A percentile compares a stretch with the other conserved stretches of the same genome.
phyloP scores from a whole-genome alignment of 1,284 basidiomycete genomes.

The Ganoderma resinaceum region DNA sequence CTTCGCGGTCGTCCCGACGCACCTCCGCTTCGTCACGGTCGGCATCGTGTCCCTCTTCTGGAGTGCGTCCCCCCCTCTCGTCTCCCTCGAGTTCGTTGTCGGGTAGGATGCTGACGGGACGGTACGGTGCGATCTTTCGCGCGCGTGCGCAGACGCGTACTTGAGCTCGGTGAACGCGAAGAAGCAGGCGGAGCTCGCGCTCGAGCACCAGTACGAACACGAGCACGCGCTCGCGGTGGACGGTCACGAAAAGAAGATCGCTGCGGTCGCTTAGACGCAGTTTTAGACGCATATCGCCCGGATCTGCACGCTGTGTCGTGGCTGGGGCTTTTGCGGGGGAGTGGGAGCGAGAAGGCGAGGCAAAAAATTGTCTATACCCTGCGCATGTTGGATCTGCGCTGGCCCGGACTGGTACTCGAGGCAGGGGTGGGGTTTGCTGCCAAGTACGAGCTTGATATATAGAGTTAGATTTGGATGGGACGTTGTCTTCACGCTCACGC shows the following conservation, averaged over 20 bases:
- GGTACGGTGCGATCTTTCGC: slow-evolving; percentile 5
- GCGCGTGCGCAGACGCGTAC: slow-evolving; percentile 48
- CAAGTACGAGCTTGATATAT: neutral
- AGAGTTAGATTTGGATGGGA: neutral
- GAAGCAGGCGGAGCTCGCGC: slow-evolving; percentile 20
- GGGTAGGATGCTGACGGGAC: slow-evolving; percentile 24
- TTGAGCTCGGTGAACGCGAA: slow-evolving; percentile 52
- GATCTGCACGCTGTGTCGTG: neutral
- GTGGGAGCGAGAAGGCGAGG: neutral
- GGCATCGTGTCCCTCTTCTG: slow-evolving; percentile 86
- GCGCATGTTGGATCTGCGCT: neutral
- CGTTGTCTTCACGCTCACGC: neutral
- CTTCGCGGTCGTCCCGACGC: slow-evolving; percentile 80
- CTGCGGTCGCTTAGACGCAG: neutral
- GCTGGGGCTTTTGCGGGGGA: neutral
- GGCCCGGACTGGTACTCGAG: neutral
- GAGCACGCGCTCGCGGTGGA: neutral
- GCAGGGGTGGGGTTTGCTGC: neutral
- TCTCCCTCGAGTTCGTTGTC: slow-evolving; percentile 3
- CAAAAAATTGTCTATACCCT: neutral
- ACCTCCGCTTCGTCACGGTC: slow-evolving; percentile 80
- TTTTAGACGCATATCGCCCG: too few species aligned
- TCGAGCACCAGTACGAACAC: slow-evolving; percentile 1
- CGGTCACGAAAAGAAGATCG: slow-evolving; percentile 20
- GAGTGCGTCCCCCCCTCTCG: slow-evolving; percentile 61